Conservation (phyloP, 179 eudicot species). For the Nepenthes alata region DNA sequence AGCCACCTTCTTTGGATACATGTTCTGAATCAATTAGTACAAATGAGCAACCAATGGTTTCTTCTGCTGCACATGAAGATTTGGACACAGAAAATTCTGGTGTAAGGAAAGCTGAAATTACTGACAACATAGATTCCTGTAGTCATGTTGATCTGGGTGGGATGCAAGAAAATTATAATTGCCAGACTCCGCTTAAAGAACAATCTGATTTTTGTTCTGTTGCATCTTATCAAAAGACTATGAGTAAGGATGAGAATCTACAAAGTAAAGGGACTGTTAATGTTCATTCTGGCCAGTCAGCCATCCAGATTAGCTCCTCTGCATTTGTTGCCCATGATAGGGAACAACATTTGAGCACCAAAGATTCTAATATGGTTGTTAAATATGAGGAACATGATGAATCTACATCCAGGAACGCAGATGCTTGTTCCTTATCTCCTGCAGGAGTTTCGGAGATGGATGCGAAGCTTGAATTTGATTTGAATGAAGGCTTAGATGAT, state of each 20-base stretch:
- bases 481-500: slow-evolving; percentile 78
- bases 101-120: slow-evolving; percentile 10
- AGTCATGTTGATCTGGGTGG: slow-evolving; percentile 7
- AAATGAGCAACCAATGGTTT: slow-evolving; percentile 10
- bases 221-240: slow-evolving; percentile 15
- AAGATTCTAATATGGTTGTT: background rate
- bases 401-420: slow-evolving; percentile 28
- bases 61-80: slow-evolving; percentile 13
- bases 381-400: slow-evolving; percentile 1
- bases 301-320: background rate
- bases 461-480: slow-evolving; percentile 53
- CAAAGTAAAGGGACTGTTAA: slow-evolving; percentile 17
- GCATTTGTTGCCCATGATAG: background rate
- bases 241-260: slow-evolving; percentile 15
- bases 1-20: slow-evolving; percentile 10
- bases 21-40: slow-evolving; percentile 13
- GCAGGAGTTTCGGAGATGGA: slow-evolving; percentile 21
- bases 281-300: slow-evolving; percentile 9
- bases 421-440: slow-evolving; percentile 32
- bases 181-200: slow-evolving; percentile 9
- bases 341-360: background rate
- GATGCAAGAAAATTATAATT: slow-evolving; percentile 9
- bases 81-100: slow-evolving; percentile 11
- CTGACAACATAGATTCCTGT: slow-evolving; percentile 9
- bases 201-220: slow-evolving; percentile 6